Conservation (phyloP, 805 yeast species). For the Kodamaea hsintzibuensis region DNA sequence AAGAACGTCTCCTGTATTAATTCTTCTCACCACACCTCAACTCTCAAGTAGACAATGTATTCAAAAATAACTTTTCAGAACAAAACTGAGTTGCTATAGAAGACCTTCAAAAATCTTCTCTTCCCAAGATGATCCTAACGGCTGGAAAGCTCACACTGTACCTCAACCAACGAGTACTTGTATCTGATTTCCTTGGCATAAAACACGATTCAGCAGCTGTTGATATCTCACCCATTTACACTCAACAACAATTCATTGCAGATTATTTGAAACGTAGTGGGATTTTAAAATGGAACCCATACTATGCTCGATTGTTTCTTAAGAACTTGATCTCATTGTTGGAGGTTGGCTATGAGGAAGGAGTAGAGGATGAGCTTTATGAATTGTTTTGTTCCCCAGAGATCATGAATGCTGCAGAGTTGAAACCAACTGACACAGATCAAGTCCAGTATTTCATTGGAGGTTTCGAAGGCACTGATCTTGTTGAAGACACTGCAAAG, state of each 20-base stretch:
- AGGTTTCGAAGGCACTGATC: constrained; percentile 18
- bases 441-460: constrained; percentile 34
- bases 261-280: constrained; percentile 2
- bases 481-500: no score
- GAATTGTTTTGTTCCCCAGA: constrained; percentile 35
- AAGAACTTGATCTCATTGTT: constrained; percentile 38
- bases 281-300: constrained; percentile 43
- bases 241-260: constrained; percentile 1
- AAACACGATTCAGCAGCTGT: neutral
- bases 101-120: neutral
- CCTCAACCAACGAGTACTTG: constrained; percentile 7
- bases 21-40: no score
- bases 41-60: no score
- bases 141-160: constrained; percentile 3
- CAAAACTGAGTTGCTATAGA: neutral
- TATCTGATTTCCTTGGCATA: constrained; percentile 1
- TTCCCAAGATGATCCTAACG: neutral
- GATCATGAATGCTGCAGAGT: constrained; percentile 32
- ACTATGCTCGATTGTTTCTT: constrained; percentile 51
- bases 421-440: constrained; percentile 41
- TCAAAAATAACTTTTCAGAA: neutral
- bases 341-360: constrained; percentile 30
- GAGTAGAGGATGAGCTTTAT: constrained; percentile 44
- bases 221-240: neutral
- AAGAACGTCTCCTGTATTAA: no score